Evolutionary conservation across 2,329 filamentous ascomycete genomes (phyloP).

Genomic region (Thielaviopsis populi): DNA sequence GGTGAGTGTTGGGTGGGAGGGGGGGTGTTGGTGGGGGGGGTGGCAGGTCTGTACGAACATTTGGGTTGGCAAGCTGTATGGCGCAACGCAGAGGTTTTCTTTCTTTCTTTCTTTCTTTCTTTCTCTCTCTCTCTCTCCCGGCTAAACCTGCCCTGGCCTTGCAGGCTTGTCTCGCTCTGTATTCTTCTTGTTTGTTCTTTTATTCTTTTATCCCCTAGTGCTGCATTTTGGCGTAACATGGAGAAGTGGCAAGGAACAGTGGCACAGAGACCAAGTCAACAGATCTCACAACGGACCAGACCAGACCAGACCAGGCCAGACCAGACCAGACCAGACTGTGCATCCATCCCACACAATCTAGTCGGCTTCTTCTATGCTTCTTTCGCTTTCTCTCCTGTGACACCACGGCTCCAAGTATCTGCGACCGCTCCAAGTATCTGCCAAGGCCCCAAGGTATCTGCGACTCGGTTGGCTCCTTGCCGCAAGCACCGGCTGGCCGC

Average conservation of each 20-base stretch:
- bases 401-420: not conserved
- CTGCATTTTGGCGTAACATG: not conserved
- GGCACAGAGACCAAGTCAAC: not conserved
- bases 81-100: not conserved
- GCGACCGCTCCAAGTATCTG: not conserved
- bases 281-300: not conserved
- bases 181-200: not conserved
- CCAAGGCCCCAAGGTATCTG: not conserved
- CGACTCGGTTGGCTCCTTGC: not conserved
- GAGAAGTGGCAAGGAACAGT: no score
- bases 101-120: not conserved
- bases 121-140: not conserved
- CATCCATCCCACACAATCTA: no score
- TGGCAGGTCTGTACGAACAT: not conserved
- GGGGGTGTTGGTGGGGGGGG: not conserved
- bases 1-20: constrained; percentile 76
- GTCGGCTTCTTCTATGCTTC: not conserved
- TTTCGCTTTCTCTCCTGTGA: not conserved
- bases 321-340: no score
- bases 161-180: not conserved
- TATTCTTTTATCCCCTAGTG: not conserved
- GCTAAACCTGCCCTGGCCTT: not conserved
- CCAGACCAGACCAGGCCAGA: no score
- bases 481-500: not conserved
- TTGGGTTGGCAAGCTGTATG: not conserved